A percentile compares a stretch with the other conserved stretches of the same genome.
phyloP scores from a whole-genome alignment of 495 filamentous ascomycete species.

The Trichocladium uniseriatum region DNA sequence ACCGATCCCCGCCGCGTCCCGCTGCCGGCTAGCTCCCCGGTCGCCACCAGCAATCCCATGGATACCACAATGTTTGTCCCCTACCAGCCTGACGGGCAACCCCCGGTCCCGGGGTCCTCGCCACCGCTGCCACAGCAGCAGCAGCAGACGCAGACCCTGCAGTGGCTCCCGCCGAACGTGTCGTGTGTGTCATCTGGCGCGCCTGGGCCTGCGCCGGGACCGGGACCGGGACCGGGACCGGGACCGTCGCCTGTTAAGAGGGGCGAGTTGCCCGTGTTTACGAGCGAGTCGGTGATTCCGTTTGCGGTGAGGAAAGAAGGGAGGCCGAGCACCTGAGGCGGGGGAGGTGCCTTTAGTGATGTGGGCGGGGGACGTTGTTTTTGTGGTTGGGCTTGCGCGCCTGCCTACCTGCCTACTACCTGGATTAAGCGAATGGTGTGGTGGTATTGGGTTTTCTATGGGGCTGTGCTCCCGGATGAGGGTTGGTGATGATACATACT shows the following conservation, averaged over 20 bases:
- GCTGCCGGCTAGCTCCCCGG: slow-evolving; percentile 11
- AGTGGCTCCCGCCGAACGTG: slow-evolving; percentile 32
- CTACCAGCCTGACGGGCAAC: slow-evolving; percentile 30
- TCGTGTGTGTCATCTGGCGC: too few relatives aligned
- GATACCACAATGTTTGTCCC: slow-evolving; percentile 21
- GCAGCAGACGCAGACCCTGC: slow-evolving; percentile 23
- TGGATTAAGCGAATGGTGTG: too few relatives aligned
- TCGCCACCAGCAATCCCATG: background rate
- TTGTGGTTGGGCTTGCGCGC: too few relatives aligned
- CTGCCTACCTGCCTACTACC: too few relatives aligned
- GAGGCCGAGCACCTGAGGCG: too few relatives aligned
- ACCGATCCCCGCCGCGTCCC: slow-evolving; percentile 6
- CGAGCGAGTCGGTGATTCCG: slow-evolving; percentile 22
- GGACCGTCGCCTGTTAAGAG: slow-evolving; percentile 18
- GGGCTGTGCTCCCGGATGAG: too few relatives aligned
- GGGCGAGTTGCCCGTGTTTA: slow-evolving; percentile 26
- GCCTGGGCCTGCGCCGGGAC: too few relatives aligned
- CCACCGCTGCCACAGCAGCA: slow-evolving; percentile 15
- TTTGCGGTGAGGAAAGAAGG: background rate
- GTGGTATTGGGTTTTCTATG: too few relatives aligned
- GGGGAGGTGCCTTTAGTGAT: too few relatives aligned
- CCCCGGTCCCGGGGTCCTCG: slow-evolving; percentile 18
- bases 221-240: slow-evolving; percentile 11
- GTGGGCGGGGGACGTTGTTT: background rate
- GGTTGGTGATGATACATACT: too few relatives aligned